phyloP scores from a whole-genome alignment of 306 rosid genomes.

The Pueraria montana region DNA sequence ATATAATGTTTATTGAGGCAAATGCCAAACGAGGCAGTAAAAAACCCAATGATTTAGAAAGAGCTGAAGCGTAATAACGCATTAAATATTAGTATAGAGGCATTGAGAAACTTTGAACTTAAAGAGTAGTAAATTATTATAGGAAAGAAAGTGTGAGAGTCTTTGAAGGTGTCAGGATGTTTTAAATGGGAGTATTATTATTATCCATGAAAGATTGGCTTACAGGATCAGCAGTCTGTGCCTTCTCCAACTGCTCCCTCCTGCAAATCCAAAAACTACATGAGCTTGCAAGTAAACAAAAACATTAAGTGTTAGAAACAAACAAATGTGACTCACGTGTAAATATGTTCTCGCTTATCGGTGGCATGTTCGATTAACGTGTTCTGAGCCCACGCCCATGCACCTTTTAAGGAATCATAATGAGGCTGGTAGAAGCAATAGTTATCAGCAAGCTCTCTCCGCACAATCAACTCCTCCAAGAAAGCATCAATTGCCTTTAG shows the following conservation, averaged over 20 bases:
- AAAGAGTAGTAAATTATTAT: constrained; percentile 10
- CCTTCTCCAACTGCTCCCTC: constrained; percentile 91
- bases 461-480: constrained; percentile 88
- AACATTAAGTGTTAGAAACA: constrained; percentile 4
- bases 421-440: constrained; percentile 89
- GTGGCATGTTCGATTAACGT: constrained; percentile 85
- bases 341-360: constrained; percentile 77
- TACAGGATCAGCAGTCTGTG: constrained; percentile 89
- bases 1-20: constrained; percentile 19
- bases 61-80: constrained; percentile 17
- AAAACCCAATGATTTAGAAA: constrained; percentile 5
- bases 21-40: constrained; percentile 23
- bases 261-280: constrained; percentile 56
- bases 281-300: constrained; percentile 39
- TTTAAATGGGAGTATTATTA: constrained; percentile 10
- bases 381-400: constrained; percentile 98
- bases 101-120: not conserved
- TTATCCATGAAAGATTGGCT: constrained; percentile 42
- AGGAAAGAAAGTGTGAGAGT: constrained; percentile 2
- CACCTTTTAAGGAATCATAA: constrained; percentile 88
- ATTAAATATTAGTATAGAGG: constrained; percentile 17
- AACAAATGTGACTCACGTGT: constrained; percentile 67
- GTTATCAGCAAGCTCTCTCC: constrained; percentile 94
- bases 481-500: constrained; percentile 82
- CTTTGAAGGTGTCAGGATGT: not conserved